phyloP scores from a whole-genome alignment of 2,329 filamentous ascomycete genomes.

The Westerdykella aurantiaca region DNA sequence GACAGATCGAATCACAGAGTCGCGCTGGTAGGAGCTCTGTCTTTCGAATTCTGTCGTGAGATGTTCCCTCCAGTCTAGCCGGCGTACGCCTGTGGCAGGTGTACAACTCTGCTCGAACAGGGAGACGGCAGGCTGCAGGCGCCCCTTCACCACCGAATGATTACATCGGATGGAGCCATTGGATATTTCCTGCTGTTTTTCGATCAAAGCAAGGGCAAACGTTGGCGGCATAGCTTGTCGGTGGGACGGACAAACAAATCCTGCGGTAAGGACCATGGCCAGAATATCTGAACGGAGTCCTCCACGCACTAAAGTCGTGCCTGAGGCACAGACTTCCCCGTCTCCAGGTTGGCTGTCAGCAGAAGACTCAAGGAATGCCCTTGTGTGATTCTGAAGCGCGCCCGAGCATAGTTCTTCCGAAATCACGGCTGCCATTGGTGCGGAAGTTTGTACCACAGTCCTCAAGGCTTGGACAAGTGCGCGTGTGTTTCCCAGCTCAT shows the following conservation, averaged over 20 bases:
- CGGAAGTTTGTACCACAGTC: conserved; percentile 8
- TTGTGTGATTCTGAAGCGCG: conserved; percentile 17
- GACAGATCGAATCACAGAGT: conserved; percentile 46
- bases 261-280: conserved; percentile 24
- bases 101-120: conserved; percentile 38
- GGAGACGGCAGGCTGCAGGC: conserved; percentile 14
- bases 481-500: conserved; percentile 7
- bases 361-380: conserved; percentile 13
- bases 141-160: conserved; percentile 6
- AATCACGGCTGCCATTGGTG: conserved; percentile 15
- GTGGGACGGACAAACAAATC: conserved; percentile 13
- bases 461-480: conserved; percentile 16
- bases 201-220: conserved; percentile 19
- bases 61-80: conserved; percentile 46
- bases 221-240: conserved; percentile 13
- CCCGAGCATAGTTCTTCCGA: conserved; percentile 21
- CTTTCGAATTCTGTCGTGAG: conserved; percentile 41
- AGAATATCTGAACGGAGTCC: conserved; percentile 19
- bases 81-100: conserved; percentile 24
- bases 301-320: conserved; percentile 9
- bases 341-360: not conserved
- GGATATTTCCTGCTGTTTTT: conserved; percentile 22
- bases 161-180: conserved; percentile 9
- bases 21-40: conserved; percentile 38
- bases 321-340: conserved; percentile 11